phyloP scores from a whole-genome alignment of 768 basidiomycete genomes.

The Leccinellum luteum region DNA sequence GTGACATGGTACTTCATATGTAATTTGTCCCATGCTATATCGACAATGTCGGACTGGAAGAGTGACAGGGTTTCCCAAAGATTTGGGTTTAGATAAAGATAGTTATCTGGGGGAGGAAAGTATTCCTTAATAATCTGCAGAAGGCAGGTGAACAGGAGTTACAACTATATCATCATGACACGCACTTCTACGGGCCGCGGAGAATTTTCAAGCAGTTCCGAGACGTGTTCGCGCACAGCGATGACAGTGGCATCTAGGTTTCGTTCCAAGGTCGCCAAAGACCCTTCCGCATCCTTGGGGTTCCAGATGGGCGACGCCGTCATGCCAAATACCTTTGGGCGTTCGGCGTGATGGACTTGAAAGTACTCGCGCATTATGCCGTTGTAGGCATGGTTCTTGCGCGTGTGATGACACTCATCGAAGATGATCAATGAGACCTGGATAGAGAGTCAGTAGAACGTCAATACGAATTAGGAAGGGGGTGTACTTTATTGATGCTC shows the following conservation, averaged over 20 bases:
- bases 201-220: constrained; percentile 61
- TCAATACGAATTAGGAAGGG: background rate
- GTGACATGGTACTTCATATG: constrained; percentile 61
- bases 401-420: constrained; percentile 57
- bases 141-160: constrained; percentile 1
- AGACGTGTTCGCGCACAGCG: constrained; percentile 65
- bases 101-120: constrained; percentile 47
- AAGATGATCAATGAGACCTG: constrained; percentile 58
- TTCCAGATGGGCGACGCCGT: constrained; percentile 91
- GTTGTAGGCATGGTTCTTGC: constrained; percentile 57
- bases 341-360: constrained; percentile 35
- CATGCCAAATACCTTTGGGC: constrained; percentile 92
- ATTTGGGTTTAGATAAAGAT: constrained; percentile 54
- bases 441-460: background rate
- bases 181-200: constrained; percentile 67
- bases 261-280: constrained; percentile 60
- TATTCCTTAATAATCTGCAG: constrained; percentile 59
- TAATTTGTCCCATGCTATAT: constrained; percentile 59
- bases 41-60: constrained; percentile 35
- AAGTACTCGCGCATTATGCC: constrained; percentile 60
- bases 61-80: constrained; percentile 53
- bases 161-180: background rate
- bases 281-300: constrained; percentile 60
- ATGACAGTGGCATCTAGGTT: constrained; percentile 75
- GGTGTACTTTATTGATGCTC: constrained; percentile 57